Evolutionary conservation across 176 grass and related monocot genomes (phyloP).

Genomic region (Secale cereale): DNA sequence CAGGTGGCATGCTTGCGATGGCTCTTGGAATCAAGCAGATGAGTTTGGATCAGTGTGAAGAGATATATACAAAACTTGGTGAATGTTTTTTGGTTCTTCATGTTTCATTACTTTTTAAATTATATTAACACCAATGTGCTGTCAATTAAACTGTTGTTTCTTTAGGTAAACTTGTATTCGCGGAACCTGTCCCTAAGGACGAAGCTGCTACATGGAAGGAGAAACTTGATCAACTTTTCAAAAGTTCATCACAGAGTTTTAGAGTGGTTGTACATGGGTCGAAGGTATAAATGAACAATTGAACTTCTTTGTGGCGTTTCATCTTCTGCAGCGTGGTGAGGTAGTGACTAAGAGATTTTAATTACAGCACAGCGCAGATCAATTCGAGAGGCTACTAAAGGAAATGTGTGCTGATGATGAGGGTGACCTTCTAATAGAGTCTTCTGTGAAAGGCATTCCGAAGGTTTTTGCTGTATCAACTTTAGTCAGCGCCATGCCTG

Average conservation of each 20-base stretch:
- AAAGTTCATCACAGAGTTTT: constrained; percentile 98
- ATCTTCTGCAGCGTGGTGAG: constrained; percentile 20
- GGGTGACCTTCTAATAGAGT: constrained; percentile 96
- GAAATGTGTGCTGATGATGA: constrained; percentile 96
- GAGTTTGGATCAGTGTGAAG: constrained; percentile 93
- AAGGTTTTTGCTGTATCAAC: constrained; percentile 99
- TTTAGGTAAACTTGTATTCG: constrained; percentile 93
- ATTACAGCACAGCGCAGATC: constrained; percentile 98
- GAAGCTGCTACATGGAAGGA: constrained; percentile 96
- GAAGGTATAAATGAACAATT: constrained; percentile 57
- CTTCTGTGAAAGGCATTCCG: constrained; percentile 85
- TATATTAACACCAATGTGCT: constrained; percentile 9
- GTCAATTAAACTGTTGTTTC: constrained; percentile 37
- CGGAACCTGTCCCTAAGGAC: constrained; percentile 89
- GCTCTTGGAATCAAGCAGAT: constrained; percentile 96
- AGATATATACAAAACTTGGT: constrained; percentile 99
- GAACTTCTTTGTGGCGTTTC: background rate
- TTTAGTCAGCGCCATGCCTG: constrained; percentile 89
- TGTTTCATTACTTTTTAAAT: background rate
- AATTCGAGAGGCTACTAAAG: constrained; percentile 90
- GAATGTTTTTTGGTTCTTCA: constrained; percentile 35
- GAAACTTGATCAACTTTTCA: constrained; percentile 92
- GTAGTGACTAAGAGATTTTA: constrained; percentile 27
- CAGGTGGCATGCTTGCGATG: constrained; percentile 97
- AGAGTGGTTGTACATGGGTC: constrained; percentile 99